These are phyloP conservation scores for Primulina tabacum DNA, from an alignment of 257 asterid species.

Conservation along the genomic window DNA sequence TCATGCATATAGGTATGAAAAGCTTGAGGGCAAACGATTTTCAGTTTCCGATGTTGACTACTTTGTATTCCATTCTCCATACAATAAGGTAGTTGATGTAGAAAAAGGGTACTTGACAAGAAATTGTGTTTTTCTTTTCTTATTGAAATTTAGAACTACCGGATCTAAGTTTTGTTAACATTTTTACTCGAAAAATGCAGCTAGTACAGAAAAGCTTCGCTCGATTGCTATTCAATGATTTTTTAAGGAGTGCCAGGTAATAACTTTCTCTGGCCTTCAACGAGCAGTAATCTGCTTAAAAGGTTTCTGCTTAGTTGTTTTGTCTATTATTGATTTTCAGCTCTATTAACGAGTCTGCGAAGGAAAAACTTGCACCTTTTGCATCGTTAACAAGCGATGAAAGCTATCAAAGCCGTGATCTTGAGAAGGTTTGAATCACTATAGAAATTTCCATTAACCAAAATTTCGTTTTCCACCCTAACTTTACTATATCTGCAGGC, in stretches of 20 bases:
- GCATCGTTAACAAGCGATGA: slow-evolving; percentile 65
- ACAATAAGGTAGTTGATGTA: slow-evolving; percentile 77
- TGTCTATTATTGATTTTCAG: slow-evolving; percentile 40
- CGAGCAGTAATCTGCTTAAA: slow-evolving; percentile 7
- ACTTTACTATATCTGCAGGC: slow-evolving; percentile 47
- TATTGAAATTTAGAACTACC: neutral
- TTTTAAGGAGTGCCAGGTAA: slow-evolving; percentile 69
- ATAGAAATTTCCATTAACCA: neutral
- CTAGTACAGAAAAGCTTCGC: slow-evolving; percentile 98
- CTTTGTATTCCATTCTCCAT: slow-evolving; percentile 94
- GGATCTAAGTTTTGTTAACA: slow-evolving; percentile 7
- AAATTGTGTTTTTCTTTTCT: neutral
- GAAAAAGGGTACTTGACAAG: slow-evolving; percentile 1
- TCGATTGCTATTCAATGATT: slow-evolving; percentile 78
- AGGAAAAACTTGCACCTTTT: slow-evolving; percentile 68
- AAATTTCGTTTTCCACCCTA: slow-evolving; percentile 5
- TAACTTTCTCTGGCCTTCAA: slow-evolving; percentile 20
- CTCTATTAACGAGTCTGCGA: slow-evolving; percentile 75
- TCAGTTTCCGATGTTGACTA: slow-evolving; percentile 75
- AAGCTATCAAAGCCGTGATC: slow-evolving; percentile 95
- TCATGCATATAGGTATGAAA: slow-evolving; percentile 59
- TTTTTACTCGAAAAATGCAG: slow-evolving; percentile 46
- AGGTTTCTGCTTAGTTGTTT: slow-evolving; percentile 18
- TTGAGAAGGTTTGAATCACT: slow-evolving; percentile 72
- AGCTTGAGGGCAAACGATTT: slow-evolving; percentile 76